A percentile compares a stretch with the other conserved stretches of the same genome.
phyloP scores from a whole-genome alignment of 2,329 filamentous ascomycete genomes.

The Cercospora citrullina region DNA sequence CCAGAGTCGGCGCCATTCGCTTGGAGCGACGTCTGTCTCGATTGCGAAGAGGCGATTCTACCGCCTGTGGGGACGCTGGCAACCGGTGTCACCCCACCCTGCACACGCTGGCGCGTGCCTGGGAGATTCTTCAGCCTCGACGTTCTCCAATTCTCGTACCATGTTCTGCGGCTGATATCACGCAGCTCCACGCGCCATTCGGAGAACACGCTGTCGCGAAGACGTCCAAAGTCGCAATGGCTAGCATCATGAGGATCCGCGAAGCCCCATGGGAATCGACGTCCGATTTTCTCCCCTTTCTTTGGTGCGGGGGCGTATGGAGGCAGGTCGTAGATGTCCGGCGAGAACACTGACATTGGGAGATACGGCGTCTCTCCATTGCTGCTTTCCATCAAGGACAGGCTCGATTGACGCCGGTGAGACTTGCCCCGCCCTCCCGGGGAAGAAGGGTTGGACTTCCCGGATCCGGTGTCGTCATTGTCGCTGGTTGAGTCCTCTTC shows the following conservation, averaged over 20 bases:
- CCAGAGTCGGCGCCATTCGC: conserved; percentile 6
- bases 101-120: conserved; percentile 30
- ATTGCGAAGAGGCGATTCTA: conserved; percentile 22
- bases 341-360: conserved; percentile 90
- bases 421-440: conserved; percentile 20
- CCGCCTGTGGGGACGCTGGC: conserved; percentile 38
- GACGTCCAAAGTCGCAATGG: conserved; percentile 89
- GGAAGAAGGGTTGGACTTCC: conserved; percentile 34
- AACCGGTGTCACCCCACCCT: conserved; percentile 40
- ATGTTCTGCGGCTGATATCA: conserved; percentile 84
- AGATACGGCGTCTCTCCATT: conserved; percentile 64
- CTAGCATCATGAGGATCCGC: conserved; percentile 87
- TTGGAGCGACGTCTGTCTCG: conserved; percentile 18
- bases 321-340: conserved; percentile 75
- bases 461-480: conserved; percentile 47
- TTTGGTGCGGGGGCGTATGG: conserved; percentile 54
- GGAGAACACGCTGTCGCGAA: conserved; percentile 88
- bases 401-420: conserved; percentile 33
- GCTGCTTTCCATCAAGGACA: conserved; percentile 26
- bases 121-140: conserved; percentile 45
- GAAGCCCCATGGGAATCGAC: conserved; percentile 94
- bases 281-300: conserved; percentile 68
- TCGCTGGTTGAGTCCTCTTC: conserved; percentile 52
- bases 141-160: conserved; percentile 95
- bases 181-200: conserved; percentile 92